Evolutionary conservation across 2,329 filamentous ascomycete genomes (phyloP).

Genomic region (Emmonsiellopsis sp.): DNA sequence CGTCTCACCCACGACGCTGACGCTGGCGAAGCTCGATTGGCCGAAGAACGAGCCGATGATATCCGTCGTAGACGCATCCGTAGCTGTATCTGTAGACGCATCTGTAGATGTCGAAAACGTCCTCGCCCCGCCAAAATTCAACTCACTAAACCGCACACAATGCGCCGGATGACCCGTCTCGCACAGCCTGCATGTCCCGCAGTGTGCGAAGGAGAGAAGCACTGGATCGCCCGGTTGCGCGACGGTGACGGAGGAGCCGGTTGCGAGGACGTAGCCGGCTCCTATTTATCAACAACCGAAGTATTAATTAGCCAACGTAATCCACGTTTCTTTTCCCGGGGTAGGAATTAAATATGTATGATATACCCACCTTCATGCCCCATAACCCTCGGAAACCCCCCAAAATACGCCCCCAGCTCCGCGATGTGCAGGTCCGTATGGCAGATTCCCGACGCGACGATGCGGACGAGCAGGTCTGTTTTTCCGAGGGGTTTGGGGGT

Average conservation of each 20-base stretch:
- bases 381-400: conserved; percentile 10
- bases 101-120: conserved; percentile 5
- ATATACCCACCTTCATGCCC: conserved; percentile 17
- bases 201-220: conserved; percentile 16
- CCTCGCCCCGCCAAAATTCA: conserved; percentile 12
- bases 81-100: not conserved
- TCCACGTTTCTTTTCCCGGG: too few relatives aligned
- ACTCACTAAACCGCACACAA: conserved; percentile 8
- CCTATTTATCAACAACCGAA: conserved; percentile 20
- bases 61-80: not conserved
- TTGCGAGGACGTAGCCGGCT: conserved; percentile 41
- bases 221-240: conserved; percentile 40
- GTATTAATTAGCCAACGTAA: not conserved
- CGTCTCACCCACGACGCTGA: conserved; percentile 20
- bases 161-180: conserved; percentile 12
- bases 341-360: too few relatives aligned
- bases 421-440: conserved; percentile 27
- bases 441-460: conserved; percentile 26
- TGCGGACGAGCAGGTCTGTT: conserved; percentile 25
- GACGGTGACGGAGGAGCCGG: conserved; percentile 34
- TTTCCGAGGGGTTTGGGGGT: conserved; percentile 3
- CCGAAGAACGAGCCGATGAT: conserved; percentile 27
- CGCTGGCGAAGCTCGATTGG: conserved; percentile 27
- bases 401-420: conserved; percentile 10
- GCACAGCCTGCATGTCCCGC: conserved; percentile 14